Base-by-base conservation (phyloP, 345 rosid species). In the Citrus australasica region DNA sequence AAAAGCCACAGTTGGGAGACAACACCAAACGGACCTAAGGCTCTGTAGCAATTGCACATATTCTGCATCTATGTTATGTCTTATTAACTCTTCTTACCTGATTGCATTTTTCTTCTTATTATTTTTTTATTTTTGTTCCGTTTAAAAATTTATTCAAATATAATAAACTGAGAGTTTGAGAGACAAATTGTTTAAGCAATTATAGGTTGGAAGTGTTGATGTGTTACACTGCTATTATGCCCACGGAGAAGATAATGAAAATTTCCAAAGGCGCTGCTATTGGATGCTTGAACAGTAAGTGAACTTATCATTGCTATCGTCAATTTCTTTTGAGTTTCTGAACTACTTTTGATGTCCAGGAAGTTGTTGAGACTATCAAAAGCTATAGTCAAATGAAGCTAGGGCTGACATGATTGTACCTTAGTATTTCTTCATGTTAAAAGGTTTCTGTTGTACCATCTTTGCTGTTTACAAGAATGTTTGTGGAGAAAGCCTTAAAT, bases 281-380 rank as follows among this genome's bases (percentile, higher is more conserved):
- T 95, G 98, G 98, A 89, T 92, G 98, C 98, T 95, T 83, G 93
- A 95, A 75, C 86, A 81, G 98, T 95, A 83, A 88, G 97, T 87
- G 63, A 74, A 48, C 62, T 74, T 35, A 35, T 80, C 64, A n/a
- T 61, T n/a, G 17, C 55, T 53, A 63, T 37, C 28, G 19, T 75
- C 32, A 33, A 22, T 64, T 24, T 71, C 71, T 56, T 28, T 10
- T n/a, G 17, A 40, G 30, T 68, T 68, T n/a, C 24, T 68, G 30
- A 68, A 24, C 22, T 56, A 11, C 65, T 56, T 11, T 33, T 72
- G 9, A 56, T 72, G 48, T n/a, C 19, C 17, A 0, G 27, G 38
- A 35, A 67, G 25, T 66, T 61, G 61, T 59, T 35, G 24, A 63
- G 16, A 64, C 32, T 16, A 17, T 32, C 25, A 9, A 66, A 75